These are phyloP conservation scores for Areca catechu DNA, from an alignment of 176 grass and related monocot genomes.

Conservation along the genomic window DNA sequence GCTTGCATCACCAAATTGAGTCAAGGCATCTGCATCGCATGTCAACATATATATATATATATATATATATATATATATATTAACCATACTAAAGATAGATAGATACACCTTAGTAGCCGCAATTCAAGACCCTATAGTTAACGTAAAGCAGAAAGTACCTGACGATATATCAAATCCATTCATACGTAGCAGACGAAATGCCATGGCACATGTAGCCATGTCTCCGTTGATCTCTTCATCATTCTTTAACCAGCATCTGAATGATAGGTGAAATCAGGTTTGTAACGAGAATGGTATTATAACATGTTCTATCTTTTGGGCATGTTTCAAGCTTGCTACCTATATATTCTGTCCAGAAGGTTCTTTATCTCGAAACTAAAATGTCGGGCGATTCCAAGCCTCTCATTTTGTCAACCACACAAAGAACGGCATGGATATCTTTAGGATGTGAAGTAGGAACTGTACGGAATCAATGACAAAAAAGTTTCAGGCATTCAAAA, in stretches of 20 bases:
- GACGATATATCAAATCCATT: slow-evolving; percentile 69
- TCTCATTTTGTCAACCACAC: slow-evolving; percentile 52
- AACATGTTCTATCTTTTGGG: not conserved
- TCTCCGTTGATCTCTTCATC: slow-evolving; percentile 53
- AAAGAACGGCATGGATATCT: slow-evolving; percentile 38
- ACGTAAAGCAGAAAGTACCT: slow-evolving; percentile 15
- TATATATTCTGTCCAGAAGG: slow-evolving; percentile 49
- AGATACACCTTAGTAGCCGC: no score
- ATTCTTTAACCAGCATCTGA: slow-evolving; percentile 62
- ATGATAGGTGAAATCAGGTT: slow-evolving; percentile 17
- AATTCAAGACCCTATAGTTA: no score
- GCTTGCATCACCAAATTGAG: slow-evolving; percentile 26
- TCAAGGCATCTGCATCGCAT: slow-evolving; percentile 35
- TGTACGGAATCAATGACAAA: slow-evolving; percentile 5
- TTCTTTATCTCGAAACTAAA: slow-evolving; percentile 46
- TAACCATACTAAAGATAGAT: not conserved
- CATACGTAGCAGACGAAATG: slow-evolving; percentile 61
- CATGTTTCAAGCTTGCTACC: slow-evolving; percentile 18
- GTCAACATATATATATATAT: not conserved
- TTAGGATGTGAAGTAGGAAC: slow-evolving; percentile 40
- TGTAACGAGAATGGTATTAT: not conserved
- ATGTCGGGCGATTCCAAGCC: slow-evolving; percentile 39
- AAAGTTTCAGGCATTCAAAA: no score
- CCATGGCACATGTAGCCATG: slow-evolving; percentile 51
- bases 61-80: no score